Evolutionary conservation across 2,329 filamentous ascomycete genomes (phyloP), one percentile per base, ranked within the genome.

Genomic region (Neofusicoccum parvum): DNA sequence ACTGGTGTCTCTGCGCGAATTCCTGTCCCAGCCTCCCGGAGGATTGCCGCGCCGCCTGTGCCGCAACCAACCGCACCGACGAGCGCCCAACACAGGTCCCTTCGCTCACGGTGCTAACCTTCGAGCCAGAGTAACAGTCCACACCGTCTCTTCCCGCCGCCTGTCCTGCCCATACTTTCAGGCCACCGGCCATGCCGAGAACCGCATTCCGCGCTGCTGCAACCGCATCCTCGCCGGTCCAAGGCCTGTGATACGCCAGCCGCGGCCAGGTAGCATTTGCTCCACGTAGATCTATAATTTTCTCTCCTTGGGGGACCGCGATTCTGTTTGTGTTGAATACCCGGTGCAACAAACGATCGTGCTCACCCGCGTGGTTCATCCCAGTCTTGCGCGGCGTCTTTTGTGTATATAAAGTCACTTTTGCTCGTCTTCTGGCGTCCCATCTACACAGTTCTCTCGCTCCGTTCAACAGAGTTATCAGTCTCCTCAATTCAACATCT

Each of bases 231-330:
- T 20, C 43, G 48, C 3, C n/a, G 20, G 32, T 39, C 11, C 17
- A 27, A 46, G n/a, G 41, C 27, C 43, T 60, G 56, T 60, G 56
- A 48, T 60, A 60, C 39, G 23, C 53, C 23, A 45, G 37, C 39
- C 53, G 23, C 43, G n/a, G 23, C 56, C 43, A 60, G 56, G 43
- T 60, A 37, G 56, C 27, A 60, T 60, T 39, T 45, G 41, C 53
- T 60, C 27, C n/a, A 37, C 56, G 15, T 37, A 60, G 43, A 48
- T 60, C 43, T 60, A 48, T 48, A 20, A 60, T 48, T 37, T 45
- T 60, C 37, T 58, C 17, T 46, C 4, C 27, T 20, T 60, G 32
- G n/a, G 41, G 39, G 34, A n/a, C 20, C 6, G n/a, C 54, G 20
- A 46, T 60, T 59, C 23, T 39, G 56, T 49, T 49, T 48, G 56